A percentile compares a stretch with the other conserved stretches of the same genome.
Conservation (phyloP, 352 stramenopile genomes). For the Globisporangium parvum region DNA sequence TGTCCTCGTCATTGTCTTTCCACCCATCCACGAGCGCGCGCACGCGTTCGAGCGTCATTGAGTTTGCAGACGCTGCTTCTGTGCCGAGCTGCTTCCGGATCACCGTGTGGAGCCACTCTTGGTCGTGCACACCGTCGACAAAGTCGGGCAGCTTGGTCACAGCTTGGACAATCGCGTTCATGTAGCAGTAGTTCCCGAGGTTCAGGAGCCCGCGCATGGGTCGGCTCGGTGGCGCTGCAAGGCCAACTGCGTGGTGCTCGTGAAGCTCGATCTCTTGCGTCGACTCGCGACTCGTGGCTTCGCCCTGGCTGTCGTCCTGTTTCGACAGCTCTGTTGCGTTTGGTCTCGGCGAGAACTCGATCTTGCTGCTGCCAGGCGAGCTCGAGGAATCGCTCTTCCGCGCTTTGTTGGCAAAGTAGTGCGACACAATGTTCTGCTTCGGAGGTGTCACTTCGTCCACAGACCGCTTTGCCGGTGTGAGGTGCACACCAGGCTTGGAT, state of each 20-base stretch:
- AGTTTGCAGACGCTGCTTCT: slow-evolving; percentile 11
- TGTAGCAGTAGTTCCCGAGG: slow-evolving; percentile 91
- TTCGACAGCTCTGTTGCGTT: background rate
- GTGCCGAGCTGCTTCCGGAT: slow-evolving; percentile 41
- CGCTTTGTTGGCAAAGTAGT: slow-evolving; percentile 36
- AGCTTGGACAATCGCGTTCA: slow-evolving; percentile 92
- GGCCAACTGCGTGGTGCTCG: background rate
- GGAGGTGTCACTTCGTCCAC: background rate
- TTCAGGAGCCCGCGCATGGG: slow-evolving; percentile 89
- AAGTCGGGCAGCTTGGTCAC: slow-evolving; percentile 71
- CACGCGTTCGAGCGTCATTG: slow-evolving; percentile 38
- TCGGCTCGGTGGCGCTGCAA: slow-evolving; percentile 1
- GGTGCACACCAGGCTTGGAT: slow-evolving; percentile 2
- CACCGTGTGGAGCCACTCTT: slow-evolving; percentile 50
- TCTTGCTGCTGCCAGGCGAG: background rate
- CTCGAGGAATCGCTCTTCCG: slow-evolving; percentile 4
- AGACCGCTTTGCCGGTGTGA: slow-evolving; percentile 1
- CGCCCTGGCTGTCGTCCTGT: slow-evolving; percentile 6
- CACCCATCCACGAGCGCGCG: slow-evolving; percentile 41
- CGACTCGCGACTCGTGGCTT: slow-evolving; percentile 9
- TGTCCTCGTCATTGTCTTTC: slow-evolving; percentile 37
- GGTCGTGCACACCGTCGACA: slow-evolving; percentile 32
- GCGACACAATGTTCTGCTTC: slow-evolving; percentile 27
- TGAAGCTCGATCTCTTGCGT: slow-evolving; percentile 11
- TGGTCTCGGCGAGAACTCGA: background rate